A percentile compares a stretch with the other conserved stretches of the same genome.
These are phyloP conservation scores for Aspergillus latus DNA, from an alignment of 2,329 filamentous ascomycete species.

Conservation along the genomic window DNA sequence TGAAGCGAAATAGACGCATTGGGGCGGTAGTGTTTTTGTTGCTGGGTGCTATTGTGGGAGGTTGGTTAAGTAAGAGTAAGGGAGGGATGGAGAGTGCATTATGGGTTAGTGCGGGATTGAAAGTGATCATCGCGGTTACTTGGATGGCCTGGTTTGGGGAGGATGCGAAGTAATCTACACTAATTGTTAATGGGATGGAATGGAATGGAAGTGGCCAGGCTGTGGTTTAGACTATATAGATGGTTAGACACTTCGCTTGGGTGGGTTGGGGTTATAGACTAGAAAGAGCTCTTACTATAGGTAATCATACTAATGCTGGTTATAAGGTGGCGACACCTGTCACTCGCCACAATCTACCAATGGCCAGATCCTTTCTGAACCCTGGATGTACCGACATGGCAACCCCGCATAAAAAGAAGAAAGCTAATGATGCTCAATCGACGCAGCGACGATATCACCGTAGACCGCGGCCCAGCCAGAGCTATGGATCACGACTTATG, in stretches of 20 bases:
- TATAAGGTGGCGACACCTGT: neutral
- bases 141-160: constrained; percentile 42
- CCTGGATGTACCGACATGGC: neutral
- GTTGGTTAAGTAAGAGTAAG: constrained; percentile 43
- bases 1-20: constrained; percentile 40
- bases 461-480: neutral
- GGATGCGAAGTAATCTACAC: neutral
- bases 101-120: constrained; percentile 45
- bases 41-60: constrained; percentile 43
- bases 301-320: neutral
- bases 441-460: neutral
- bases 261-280: neutral
- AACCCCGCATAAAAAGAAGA: neutral
- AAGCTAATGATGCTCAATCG: neutral
- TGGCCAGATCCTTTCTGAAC: neutral
- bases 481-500: neutral
- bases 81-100: constrained; percentile 46
- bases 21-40: constrained; percentile 40
- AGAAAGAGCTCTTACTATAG: neutral
- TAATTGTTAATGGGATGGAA: neutral
- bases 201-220: neutral
- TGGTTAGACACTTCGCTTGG: neutral
- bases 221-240: neutral
- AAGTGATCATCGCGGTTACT: constrained; percentile 36
- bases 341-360: neutral